Evolutionary conservation across 768 basidiomycete species (phyloP).

Genomic region (Amanita inopinata): DNA sequence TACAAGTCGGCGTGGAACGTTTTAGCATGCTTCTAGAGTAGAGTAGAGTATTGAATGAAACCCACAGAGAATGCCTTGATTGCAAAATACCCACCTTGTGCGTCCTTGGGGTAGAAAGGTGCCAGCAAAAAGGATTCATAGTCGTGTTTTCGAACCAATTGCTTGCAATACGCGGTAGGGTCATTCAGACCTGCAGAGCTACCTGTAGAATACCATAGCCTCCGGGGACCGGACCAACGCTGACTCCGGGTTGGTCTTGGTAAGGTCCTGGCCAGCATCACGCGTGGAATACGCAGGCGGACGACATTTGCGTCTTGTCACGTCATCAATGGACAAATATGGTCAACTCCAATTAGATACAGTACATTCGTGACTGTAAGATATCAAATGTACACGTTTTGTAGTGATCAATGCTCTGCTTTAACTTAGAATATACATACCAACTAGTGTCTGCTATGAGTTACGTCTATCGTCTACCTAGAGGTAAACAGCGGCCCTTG

Average conservation of each 20-base stretch:
- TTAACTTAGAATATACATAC: too few species aligned
- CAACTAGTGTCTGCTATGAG: too few species aligned
- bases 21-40: background rate
- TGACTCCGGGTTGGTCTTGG: background rate
- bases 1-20: background rate
- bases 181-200: conserved; percentile 21
- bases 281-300: too few species aligned
- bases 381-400: too few species aligned
- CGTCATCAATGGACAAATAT: background rate
- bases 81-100: conserved; percentile 63
- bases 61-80: conserved; percentile 78
- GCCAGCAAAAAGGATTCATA: conserved; percentile 70
- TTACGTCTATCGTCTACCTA: too few species aligned
- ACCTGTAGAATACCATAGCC: conserved; percentile 7
- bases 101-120: conserved; percentile 60
- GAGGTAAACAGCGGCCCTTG: too few species aligned
- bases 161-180: conserved; percentile 55
- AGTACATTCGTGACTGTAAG: too few species aligned
- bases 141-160: conserved; percentile 69
- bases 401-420: too few species aligned
- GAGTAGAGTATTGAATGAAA: conserved; percentile 15
- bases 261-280: background rate
- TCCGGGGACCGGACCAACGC: background rate
- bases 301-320: background rate
- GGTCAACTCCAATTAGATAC: background rate